A percentile compares a stretch with the other conserved stretches of the same genome.
Conservation (phyloP, 1,139 yeast genomes). For the Spathaspora sp. region DNA sequence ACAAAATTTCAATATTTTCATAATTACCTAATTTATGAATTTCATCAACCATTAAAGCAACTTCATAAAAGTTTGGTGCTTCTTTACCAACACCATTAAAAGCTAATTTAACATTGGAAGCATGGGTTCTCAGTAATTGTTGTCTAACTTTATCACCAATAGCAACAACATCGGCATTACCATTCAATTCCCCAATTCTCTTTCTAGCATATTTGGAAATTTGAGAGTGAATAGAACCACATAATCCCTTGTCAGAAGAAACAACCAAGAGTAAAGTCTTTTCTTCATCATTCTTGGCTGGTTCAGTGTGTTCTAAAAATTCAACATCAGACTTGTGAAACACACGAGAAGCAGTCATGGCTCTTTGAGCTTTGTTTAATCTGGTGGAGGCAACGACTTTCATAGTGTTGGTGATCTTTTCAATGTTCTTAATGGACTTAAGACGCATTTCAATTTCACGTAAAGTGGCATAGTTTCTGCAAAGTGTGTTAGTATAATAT, state of each 20-base stretch:
- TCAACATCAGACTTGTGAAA: constrained; percentile 80
- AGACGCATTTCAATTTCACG: constrained; percentile 98
- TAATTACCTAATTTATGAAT: constrained; percentile 67
- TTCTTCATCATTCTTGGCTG: constrained; percentile 52
- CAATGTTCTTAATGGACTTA: constrained; percentile 97
- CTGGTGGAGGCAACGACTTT: constrained; percentile 98
- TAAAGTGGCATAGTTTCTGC: constrained; percentile 93
- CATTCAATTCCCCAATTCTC: constrained; percentile 56
- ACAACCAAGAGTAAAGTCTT: constrained; percentile 74
- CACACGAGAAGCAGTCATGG: constrained; percentile 85
- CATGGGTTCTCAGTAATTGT: constrained; percentile 83
- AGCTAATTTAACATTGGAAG: constrained; percentile 67
- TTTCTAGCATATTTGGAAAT: constrained; percentile 83
- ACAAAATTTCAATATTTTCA: constrained; percentile 76
- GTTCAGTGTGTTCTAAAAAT: constrained; percentile 81
- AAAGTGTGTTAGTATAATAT: constrained; percentile 1
- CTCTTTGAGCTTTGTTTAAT: constrained; percentile 92
- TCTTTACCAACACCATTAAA: constrained; percentile 94
- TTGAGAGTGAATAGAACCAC: constrained; percentile 98
- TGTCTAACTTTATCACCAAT: constrained; percentile 93
- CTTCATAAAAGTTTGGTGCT: constrained; percentile 92
- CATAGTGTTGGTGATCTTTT: constrained; percentile 99
- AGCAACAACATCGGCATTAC: constrained; percentile 78
- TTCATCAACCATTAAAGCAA: constrained; percentile 85
- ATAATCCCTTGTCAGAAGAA: constrained; percentile 96